Evolutionary conservation across 768 basidiomycete genomes (phyloP), one percentile per base, ranked within the genome.

Genomic region (Hypsizygus marmoreus): DNA sequence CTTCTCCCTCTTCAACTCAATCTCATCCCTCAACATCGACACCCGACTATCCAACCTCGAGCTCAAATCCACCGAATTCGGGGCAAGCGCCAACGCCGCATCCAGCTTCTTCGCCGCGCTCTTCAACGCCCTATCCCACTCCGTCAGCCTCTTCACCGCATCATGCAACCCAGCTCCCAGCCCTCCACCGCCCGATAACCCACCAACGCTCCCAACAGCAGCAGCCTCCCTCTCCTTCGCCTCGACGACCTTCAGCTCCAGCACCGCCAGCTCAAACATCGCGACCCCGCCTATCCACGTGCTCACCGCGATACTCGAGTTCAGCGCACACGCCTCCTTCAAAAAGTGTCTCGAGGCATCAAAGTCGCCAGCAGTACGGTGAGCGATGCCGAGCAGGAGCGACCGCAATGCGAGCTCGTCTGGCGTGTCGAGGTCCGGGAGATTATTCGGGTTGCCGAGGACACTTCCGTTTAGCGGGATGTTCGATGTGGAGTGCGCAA

Each of bases 371-470:
- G 77, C 63, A 0, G 82, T 84, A 22, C 85, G 79, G 55, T 88
- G 78, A 12, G 75, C 69, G 54, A 85, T 76, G 2, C 88, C 88
- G 3, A 90, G 72, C 4, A 91, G 73, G 2, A 90, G 75, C 0
- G 82, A 71, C 4, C 88, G 84, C 17, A 88, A 60, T 0, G 84
- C 87, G 11, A 80, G 67, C 55, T 91, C 88, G 54, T 91, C 88
- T 0, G 81, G 67, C 0, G 82, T 86, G 59, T 88, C 84, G 12
- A 88, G 72, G 55, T 80, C 80, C 9, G 36, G 45, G 6, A 45
- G 47, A 4, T 13, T 14, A 3, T 48, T 35, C 4, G 44, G 43
- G 14, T 47, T 44, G 4, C 47, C 40, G n/a, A n/a, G n/a, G n/a
- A n/a, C n/a, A n/a, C n/a, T n/a, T n/a, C n/a, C n/a, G n/a, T n/a